These are phyloP conservation scores for Sporormia fimetaria DNA, from an alignment of 495 filamentous ascomycete genomes.

Conservation along the genomic window DNA sequence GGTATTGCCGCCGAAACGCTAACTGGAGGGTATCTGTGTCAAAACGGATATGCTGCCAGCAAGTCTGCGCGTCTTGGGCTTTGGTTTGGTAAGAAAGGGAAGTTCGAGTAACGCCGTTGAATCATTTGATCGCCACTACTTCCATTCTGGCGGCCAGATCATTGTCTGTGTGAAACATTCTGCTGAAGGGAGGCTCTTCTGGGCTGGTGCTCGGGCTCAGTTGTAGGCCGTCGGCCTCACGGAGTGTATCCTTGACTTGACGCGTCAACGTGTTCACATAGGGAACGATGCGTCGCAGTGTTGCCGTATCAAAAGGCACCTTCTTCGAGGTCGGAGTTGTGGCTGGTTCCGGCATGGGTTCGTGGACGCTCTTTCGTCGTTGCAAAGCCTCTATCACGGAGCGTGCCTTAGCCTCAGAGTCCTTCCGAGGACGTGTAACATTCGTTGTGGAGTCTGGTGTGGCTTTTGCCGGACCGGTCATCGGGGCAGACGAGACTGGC, in stretches of 20 bases:
- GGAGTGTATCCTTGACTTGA: conserved; percentile 60
- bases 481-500: conserved; percentile 5
- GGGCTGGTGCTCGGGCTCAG: conserved; percentile 46
- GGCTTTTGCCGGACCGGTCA: conserved; percentile 1
- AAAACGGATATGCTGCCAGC: too few species aligned
- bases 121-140: conserved; percentile 58
- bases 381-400: conserved; percentile 80
- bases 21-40: too few species aligned
- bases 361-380: conserved; percentile 46
- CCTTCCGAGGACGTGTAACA: conserved; percentile 32
- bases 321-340: conserved; percentile 51
- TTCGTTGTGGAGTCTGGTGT: conserved; percentile 5
- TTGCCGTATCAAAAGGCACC: conserved; percentile 84
- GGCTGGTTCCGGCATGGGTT: conserved; percentile 37
- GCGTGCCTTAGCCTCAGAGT: conserved; percentile 53
- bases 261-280: conserved; percentile 73
- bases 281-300: conserved; percentile 73
- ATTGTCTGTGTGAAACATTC: conserved; percentile 33
- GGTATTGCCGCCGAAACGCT: conserved; percentile 13
- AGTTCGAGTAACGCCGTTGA: too few species aligned
- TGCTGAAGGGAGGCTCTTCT: conserved; percentile 43
- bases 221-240: conserved; percentile 33
- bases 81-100: too few species aligned
- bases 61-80: too few species aligned
- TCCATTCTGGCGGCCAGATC: conserved; percentile 49